These are phyloP conservation scores for Leccinum imitatum DNA, from an alignment of 768 basidiomycete species.

Conservation along the genomic window DNA sequence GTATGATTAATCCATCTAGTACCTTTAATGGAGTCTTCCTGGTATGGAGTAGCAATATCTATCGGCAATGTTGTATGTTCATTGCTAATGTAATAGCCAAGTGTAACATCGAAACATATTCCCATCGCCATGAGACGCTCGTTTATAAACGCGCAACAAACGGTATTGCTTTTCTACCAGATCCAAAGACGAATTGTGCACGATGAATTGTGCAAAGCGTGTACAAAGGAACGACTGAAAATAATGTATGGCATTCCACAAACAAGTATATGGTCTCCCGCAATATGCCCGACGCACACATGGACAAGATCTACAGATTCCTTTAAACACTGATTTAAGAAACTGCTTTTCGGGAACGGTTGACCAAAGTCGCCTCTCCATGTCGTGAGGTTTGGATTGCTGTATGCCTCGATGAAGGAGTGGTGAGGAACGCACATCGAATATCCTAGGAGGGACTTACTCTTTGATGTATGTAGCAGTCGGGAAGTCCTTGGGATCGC, in stretches of 20 bases:
- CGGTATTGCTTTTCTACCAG: constrained; percentile 1
- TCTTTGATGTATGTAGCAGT: constrained; percentile 79
- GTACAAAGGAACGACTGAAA: constrained; percentile 6
- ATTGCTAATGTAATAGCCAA: constrained; percentile 22
- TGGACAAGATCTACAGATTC: constrained; percentile 6
- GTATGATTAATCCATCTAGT: constrained; percentile 16
- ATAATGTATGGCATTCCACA: neutral
- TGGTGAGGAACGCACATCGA: constrained; percentile 2
- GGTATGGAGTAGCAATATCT: constrained; percentile 26
- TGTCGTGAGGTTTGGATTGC: constrained; percentile 77
- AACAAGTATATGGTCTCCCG: neutral
- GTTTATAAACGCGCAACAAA: constrained; percentile 13
- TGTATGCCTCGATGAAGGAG: constrained; percentile 65
- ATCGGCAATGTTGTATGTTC: constrained; percentile 30
- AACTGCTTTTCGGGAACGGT: constrained; percentile 65
- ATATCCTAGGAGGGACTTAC: constrained; percentile 35
- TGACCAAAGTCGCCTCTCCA: constrained; percentile 67
- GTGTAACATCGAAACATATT: constrained; percentile 7
- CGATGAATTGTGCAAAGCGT: constrained; percentile 8
- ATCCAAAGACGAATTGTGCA: constrained; percentile 2
- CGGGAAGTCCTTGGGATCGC: constrained; percentile 76
- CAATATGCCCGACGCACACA: constrained; percentile 9
- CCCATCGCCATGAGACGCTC: constrained; percentile 1
- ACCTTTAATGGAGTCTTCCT: constrained; percentile 16
- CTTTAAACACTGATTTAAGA: constrained; percentile 56